phyloP scores from a whole-genome alignment of 2,329 filamentous ascomycete species.

The Colletotrichum cereale region DNA sequence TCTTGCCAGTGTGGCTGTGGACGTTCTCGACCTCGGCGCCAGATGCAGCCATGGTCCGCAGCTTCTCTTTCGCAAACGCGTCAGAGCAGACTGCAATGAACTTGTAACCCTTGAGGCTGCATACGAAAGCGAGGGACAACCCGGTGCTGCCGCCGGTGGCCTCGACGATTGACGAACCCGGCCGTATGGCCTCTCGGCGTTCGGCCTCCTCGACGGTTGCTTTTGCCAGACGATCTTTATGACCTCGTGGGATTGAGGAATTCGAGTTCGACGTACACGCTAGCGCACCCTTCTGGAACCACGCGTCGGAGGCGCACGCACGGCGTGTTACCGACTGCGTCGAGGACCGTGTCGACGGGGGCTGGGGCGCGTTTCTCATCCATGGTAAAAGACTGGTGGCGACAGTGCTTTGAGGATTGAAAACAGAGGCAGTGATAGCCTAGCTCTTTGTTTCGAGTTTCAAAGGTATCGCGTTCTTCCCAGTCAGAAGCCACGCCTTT shows the following conservation, averaged over 20 bases:
- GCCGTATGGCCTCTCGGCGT: conserved; percentile 9
- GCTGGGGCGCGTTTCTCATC: not conserved
- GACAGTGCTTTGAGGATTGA: not conserved
- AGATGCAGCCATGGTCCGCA: conserved; percentile 36
- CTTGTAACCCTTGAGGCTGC: conserved; percentile 45
- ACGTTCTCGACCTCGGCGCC: conserved; percentile 38
- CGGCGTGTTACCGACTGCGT: conserved; percentile 37
- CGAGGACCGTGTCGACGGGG: conserved; percentile 10
- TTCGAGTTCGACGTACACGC: conserved; percentile 37
- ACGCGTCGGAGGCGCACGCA: conserved; percentile 29
- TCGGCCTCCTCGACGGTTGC: conserved; percentile 37
- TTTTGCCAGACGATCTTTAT: conserved; percentile 37
- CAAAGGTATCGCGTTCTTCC: not conserved
- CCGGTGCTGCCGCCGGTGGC: conserved; percentile 40
- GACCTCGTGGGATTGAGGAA: conserved; percentile 36
- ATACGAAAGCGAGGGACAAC: conserved; percentile 35
- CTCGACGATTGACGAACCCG: conserved; percentile 30
- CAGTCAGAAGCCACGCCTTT: not conserved
- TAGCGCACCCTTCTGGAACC: conserved; percentile 29
- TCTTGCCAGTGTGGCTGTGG: conserved; percentile 32
- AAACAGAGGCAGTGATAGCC: not conserved
- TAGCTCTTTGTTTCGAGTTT: not conserved
- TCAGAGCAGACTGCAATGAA: conserved; percentile 32
- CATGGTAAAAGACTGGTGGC: not conserved
- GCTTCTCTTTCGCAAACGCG: conserved; percentile 34